Base-by-base conservation (phyloP, 2,329 filamentous ascomycete genomes). In the Colletotrichum tropicicola region DNA sequence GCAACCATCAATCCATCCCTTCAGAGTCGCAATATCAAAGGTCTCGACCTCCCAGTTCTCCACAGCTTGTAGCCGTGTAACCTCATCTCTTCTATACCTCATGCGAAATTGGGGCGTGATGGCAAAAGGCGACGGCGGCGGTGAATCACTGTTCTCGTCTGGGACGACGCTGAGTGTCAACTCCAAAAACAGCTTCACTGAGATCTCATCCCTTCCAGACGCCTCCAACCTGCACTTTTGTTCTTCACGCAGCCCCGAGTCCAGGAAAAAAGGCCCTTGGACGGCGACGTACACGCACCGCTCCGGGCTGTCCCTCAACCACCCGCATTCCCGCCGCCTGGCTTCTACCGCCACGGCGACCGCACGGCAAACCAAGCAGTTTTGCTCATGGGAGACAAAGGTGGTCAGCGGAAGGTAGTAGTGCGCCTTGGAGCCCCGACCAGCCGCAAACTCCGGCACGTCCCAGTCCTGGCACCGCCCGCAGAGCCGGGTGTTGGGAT, bases 401-500 rank as follows among this genome's bases (percentile, higher is more conserved):
- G 12, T 19, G 2, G 6, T 21, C 5, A 61, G 19, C 0, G 21
- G 44, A 6, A 55, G 5, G 9, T 61, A 55, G 19, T 41, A 17
- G 10, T 61, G 58, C 23, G 43, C 43, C 51, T 61, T 61, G 12
- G 41, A 17, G 8, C 58, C 49, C 12, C 30, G 51, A 13, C 58
- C 49, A 5, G 58, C 51, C 3, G 58, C 51, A 23, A 61, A 61
- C 17, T 55, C 51, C 21, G 51, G 58, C 13, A 61, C 43, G 49
- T 61, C 41, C 58, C 58, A 61, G 19, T 61, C 49, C 25, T 47
- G 58, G 58, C 58, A 61, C 23, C 49, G 51, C 30, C 10, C 49
- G 30, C 58, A 61, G 41, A 61, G 58, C 41, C 17, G 30, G 15
- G 58, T 49, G 43, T 15, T 61, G 25, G 58, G 43, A 5, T 54